phyloP scores from a whole-genome alignment of 1,284 basidiomycete genomes.

The Marasmius tenuissimus region DNA sequence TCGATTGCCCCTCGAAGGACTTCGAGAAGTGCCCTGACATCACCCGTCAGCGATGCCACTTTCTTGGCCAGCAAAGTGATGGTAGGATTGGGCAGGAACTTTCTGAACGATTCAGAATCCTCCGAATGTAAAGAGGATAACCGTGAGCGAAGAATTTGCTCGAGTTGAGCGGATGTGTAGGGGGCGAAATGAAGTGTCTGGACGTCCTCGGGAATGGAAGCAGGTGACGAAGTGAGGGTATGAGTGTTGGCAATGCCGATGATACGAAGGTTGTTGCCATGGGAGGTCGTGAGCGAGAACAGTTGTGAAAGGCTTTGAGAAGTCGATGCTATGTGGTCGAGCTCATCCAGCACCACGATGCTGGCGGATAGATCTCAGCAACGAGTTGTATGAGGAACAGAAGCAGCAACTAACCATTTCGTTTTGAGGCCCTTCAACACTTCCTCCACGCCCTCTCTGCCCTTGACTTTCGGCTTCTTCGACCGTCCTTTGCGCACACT shows the following conservation, averaged over 20 bases:
- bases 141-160: conserved; percentile 62
- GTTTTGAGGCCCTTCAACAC: conserved; percentile 36
- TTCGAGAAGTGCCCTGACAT: conserved; percentile 74
- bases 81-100: conserved; percentile 61
- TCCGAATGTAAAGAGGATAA: conserved; percentile 42
- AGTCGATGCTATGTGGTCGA: conserved; percentile 71
- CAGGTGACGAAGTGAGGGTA: conserved; percentile 62
- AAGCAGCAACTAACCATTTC: conserved; percentile 54
- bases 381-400: conserved; percentile 5
- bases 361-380: conserved; percentile 34
- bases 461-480: conserved; percentile 32
- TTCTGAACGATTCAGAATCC: conserved; percentile 37
- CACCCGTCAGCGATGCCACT: conserved; percentile 73
- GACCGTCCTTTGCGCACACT: conserved; percentile 7
- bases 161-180: conserved; percentile 67
- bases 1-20: conserved; percentile 78
- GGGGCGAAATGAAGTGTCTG: conserved; percentile 75
- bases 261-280: conserved; percentile 52
- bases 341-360: conserved; percentile 74
- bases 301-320: conserved; percentile 55
- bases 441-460: conserved; percentile 44
- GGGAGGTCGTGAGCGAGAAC: conserved; percentile 59
- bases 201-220: conserved; percentile 43
- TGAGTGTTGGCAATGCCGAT: conserved; percentile 85
- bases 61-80: conserved; percentile 74